Evolutionary conservation across 2,329 filamentous ascomycete species (phyloP), one percentile per base, ranked within the genome.

Genomic region (Fusarium lateritium): DNA sequence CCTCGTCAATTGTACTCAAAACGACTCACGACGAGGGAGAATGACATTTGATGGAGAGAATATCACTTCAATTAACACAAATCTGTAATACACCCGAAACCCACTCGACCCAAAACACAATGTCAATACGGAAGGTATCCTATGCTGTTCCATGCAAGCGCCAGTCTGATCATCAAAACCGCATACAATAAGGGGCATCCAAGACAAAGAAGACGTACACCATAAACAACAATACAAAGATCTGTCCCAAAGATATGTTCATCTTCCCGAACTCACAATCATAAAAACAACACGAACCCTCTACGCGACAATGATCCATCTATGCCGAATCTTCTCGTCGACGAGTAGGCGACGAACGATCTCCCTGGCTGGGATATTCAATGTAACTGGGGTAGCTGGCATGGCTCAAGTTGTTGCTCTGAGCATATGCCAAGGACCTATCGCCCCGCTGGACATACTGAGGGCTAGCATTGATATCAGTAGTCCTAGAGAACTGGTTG

Each of bases 81-180:
- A 26, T 19, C 14, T 40, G 21, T 17, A 28, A 22, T 33, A 38
- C 28, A 39, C n/a, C 7, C 17, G 8, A 39, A 26, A 44, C 39
- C 13, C 26, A n/a, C 11, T 36, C 21, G 10, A 24, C 19, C 21
- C 14, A 19, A 36, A 45, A 26, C 36, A 21, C 33, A 64, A 51
- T 38, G 33, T 19, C 22, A 44, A 14, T 11, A 19, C 31, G 19
- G 13, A 31, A 44, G 6, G 13, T 54, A 28, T 34, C 28, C 19
- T 31, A 28, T 26, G 3, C 5, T 14, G 44, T 45, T 17, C 14
- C n/a, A 24, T 21, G 13, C 26, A 39, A 13, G 38, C 39, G 28
- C 21, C 60, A 65, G 28, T 31, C 19, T 13, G 53, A 60, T 39
- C 33, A 38, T 21, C 26, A 31, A 52, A 38, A 28, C n/a, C 31